phyloP scores from a whole-genome alignment of 2,329 filamentous ascomycete genomes.

The Xylariaceae sp. region DNA sequence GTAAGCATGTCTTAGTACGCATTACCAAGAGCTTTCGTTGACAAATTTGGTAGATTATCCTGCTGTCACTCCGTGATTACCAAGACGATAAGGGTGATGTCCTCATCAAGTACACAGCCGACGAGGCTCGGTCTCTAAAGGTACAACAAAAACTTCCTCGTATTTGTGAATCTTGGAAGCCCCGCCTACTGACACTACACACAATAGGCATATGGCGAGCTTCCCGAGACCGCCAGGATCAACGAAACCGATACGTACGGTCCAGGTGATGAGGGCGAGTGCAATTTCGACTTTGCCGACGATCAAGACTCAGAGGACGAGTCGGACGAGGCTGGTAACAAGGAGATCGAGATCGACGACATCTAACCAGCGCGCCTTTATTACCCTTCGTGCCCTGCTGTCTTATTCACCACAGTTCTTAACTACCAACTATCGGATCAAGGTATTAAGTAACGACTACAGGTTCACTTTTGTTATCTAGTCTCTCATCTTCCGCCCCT shows the following conservation, averaged over 20 bases:
- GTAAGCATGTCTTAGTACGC: constrained; percentile 38
- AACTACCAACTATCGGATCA: neutral
- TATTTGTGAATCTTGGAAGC: neutral
- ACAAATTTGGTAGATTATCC: constrained; percentile 69
- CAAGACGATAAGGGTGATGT: constrained; percentile 93
- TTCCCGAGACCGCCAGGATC: constrained; percentile 98
- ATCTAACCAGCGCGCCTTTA: constrained; percentile 64
- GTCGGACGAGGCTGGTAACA: constrained; percentile 61
- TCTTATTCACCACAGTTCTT: constrained; percentile 5
- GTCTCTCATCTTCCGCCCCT: neutral
- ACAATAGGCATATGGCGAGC: constrained; percentile 79
- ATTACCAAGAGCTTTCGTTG: neutral
- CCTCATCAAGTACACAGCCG: constrained; percentile 93
- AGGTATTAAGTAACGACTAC: neutral
- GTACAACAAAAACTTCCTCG: constrained; percentile 11
- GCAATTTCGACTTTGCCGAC: constrained; percentile 98
- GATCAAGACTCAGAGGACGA: constrained; percentile 72
- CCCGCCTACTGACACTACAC: constrained; percentile 7
- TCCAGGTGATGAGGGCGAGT: constrained; percentile 91
- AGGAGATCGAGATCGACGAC: constrained; percentile 91
- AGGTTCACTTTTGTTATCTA: neutral
- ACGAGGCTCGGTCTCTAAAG: constrained; percentile 94
- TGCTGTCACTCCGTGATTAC: constrained; percentile 87
- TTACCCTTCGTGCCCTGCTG: constrained; percentile 17
- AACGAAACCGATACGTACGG: constrained; percentile 98